Percentiles rank a stretch among this genome's conserved stretches.
Conservation (phyloP, 1,284 basidiomycete genomes). For the Papiliotrema terrestris region DNA sequence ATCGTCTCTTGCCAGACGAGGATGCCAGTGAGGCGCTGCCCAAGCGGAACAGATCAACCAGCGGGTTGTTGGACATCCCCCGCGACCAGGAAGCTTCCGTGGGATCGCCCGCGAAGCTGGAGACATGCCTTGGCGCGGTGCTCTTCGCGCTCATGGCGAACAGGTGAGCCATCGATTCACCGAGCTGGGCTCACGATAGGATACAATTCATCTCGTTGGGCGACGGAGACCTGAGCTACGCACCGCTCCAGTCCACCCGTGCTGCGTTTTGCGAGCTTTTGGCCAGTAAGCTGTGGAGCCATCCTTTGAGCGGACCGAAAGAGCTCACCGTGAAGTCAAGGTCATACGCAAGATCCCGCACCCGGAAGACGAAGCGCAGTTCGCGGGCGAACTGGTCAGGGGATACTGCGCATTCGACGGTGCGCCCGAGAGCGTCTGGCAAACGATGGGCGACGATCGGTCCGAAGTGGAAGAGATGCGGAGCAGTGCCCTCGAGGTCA, state of each 20-base stretch:
- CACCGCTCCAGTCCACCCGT: constrained; percentile 65
- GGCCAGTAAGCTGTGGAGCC: constrained; percentile 52
- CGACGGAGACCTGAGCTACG: constrained; percentile 66
- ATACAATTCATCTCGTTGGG: constrained; percentile 51
- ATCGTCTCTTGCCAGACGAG: constrained; percentile 60
- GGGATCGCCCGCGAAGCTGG: constrained; percentile 1
- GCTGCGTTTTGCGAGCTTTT: constrained; percentile 76
- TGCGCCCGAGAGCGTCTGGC: constrained; percentile 63
- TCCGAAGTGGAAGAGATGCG: constrained; percentile 59
- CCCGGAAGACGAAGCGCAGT: constrained; percentile 58
- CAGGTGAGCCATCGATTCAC: constrained; percentile 23
- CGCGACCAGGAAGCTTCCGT: neutral
- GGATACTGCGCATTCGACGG: constrained; percentile 77
- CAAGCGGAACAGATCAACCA: constrained; percentile 58
- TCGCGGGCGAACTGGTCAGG: constrained; percentile 71
- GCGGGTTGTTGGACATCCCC: neutral
- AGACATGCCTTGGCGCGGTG: constrained; percentile 3
- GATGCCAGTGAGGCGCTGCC: neutral
- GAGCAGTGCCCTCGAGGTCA: constrained; percentile 70
- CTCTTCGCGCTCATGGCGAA: constrained; percentile 44
- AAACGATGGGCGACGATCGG: constrained; percentile 61
- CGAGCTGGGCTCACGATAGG: constrained; percentile 54
- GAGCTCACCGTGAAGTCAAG: constrained; percentile 54
- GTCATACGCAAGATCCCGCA: constrained; percentile 67
- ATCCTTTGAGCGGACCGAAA: neutral